A percentile compares a stretch with the other conserved stretches of the same genome.
phyloP scores from a whole-genome alignment of 192 early-diverging fungal species.

The Gonapodya sp. region DNA sequence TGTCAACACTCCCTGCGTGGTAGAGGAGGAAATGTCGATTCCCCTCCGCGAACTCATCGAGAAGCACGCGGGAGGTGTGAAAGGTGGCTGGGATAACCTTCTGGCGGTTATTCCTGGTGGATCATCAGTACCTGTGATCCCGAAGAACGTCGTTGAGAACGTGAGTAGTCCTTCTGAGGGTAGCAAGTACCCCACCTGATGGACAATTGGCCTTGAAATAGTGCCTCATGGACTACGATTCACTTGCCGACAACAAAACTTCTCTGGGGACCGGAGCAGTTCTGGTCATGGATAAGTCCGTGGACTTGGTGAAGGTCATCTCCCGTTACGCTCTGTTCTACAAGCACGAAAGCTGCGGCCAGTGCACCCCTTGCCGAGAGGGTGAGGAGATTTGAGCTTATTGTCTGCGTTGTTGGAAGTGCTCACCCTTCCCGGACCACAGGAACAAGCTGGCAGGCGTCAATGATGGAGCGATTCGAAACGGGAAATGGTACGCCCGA shows the following conservation, averaged over 20 bases:
- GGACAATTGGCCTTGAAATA: slow-evolving; percentile 76
- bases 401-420: neutral
- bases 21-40: slow-evolving; percentile 99
- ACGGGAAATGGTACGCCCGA: slow-evolving; percentile 63
- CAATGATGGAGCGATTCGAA: slow-evolving; percentile 95
- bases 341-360: slow-evolving; percentile 96
- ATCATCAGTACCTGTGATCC: slow-evolving; percentile 79
- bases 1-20: slow-evolving; percentile 94
- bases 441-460: slow-evolving; percentile 76
- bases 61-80: slow-evolving; percentile 86
- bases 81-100: slow-evolving; percentile 97
- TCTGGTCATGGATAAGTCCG: slow-evolving; percentile 98
- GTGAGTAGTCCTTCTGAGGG: neutral
- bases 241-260: slow-evolving; percentile 83
- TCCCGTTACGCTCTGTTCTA: slow-evolving; percentile 87
- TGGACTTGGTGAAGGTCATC: slow-evolving; percentile 89
- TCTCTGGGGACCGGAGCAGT: slow-evolving; percentile 94
- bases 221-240: slow-evolving; percentile 95
- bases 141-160: neutral
- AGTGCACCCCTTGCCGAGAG: slow-evolving; percentile 98
- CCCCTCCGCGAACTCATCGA: slow-evolving; percentile 87
- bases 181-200: slow-evolving; percentile 13
- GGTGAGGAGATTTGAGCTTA: slow-evolving; percentile 28
- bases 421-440: neutral
- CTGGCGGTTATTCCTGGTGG: slow-evolving; percentile 96